Percentiles rank a stretch among this genome's conserved stretches.
These are phyloP conservation scores for Penicillium turbatum DNA, from an alignment of 495 filamentous ascomycete species.

Conservation along the genomic window DNA sequence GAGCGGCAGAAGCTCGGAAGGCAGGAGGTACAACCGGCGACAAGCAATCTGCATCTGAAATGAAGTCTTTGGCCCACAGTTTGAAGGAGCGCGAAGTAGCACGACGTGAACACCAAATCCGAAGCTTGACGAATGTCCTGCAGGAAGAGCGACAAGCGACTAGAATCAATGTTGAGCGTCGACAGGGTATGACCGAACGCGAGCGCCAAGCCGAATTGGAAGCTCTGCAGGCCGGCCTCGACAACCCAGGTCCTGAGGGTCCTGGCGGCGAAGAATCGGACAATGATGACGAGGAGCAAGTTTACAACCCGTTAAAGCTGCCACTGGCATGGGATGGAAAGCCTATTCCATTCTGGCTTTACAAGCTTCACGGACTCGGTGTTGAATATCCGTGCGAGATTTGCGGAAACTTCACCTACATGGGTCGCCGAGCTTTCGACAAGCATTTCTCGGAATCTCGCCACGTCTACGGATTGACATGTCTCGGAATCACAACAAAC, in stretches of 20 bases:
- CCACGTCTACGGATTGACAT: conserved; percentile 90
- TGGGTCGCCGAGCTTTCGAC: conserved; percentile 91
- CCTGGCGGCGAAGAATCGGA: conserved; percentile 61
- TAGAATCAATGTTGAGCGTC: conserved; percentile 85
- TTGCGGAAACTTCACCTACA: conserved; percentile 96
- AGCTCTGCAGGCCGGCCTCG: conserved; percentile 67
- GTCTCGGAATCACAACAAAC: conserved; percentile 81
- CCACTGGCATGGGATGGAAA: conserved; percentile 97
- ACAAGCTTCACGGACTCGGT: conserved; percentile 91
- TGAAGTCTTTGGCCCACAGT: conserved; percentile 43
- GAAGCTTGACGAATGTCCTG: conserved; percentile 70
- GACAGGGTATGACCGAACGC: conserved; percentile 91
- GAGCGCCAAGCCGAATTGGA: conserved; percentile 90
- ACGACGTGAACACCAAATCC: conserved; percentile 79
- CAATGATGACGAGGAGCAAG: conserved; percentile 65
- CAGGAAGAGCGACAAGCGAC: conserved; percentile 78
- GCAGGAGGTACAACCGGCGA: conserved; percentile 33
- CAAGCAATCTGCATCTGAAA: conserved; percentile 18
- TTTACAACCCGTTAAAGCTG: conserved; percentile 95
- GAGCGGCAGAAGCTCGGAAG: conserved; percentile 62
- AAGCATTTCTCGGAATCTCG: conserved; percentile 95
- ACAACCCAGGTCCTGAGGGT: conserved; percentile 39
- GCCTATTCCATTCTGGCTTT: conserved; percentile 98
- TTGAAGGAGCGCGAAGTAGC: conserved; percentile 89
- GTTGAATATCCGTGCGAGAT: conserved; percentile 95